Conservation (phyloP, 306 rosid genomes). For the Betula pendula region DNA sequence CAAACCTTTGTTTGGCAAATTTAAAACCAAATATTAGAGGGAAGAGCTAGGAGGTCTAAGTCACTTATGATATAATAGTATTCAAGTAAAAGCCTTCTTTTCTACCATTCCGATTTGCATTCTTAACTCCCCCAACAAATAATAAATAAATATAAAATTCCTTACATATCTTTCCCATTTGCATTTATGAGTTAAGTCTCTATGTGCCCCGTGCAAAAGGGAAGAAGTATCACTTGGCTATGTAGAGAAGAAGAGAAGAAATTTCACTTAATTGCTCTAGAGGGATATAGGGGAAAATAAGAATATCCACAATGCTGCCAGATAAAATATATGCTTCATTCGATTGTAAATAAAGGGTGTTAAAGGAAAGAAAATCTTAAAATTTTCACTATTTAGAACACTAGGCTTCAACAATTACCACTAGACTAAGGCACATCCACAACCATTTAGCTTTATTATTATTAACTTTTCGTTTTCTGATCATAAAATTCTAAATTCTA, state of each 20-base stretch:
- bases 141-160: background rate
- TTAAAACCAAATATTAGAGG: too few species aligned
- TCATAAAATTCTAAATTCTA: too few species aligned
- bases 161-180: background rate
- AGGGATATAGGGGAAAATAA: background rate
- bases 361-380: background rate
- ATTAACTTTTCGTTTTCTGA: background rate
- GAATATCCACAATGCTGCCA: background rate
- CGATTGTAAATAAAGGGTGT: background rate
- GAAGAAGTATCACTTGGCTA: background rate
- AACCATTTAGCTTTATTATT: background rate
- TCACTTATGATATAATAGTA: too few species aligned
- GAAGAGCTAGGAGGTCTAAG: too few species aligned
- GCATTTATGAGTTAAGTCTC: background rate
- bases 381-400: background rate
- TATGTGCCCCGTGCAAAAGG: background rate
- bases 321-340: background rate
- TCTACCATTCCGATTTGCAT: background rate
- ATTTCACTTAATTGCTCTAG: background rate
- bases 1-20: background rate
- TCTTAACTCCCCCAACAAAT: background rate
- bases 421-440: background rate
- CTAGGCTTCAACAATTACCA: background rate
- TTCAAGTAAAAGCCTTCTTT: background rate
- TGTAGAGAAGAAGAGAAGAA: background rate